phyloP scores from a whole-genome alignment of 257 asterid species.

The Nicotiana paniculata region DNA sequence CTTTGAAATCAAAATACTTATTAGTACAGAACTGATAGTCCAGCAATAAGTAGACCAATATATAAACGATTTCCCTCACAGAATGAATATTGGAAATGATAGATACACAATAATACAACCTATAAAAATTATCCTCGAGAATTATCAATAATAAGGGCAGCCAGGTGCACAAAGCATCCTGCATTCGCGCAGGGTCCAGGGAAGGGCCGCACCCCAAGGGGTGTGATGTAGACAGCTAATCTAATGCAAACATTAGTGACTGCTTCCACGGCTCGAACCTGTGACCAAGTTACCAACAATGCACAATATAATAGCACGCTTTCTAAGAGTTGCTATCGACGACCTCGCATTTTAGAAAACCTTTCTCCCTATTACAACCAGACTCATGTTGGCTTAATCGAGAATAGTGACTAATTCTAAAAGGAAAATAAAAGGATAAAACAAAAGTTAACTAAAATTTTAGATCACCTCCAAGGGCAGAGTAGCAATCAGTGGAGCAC shows the following conservation, averaged over 20 bases:
- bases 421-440: background rate
- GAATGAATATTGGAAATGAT: background rate
- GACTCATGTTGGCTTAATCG: background rate
- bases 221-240: too few species aligned
- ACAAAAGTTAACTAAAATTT: background rate
- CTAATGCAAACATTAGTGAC: too few species aligned
- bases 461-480: slow-evolving; percentile 76
- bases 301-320: background rate
- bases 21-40: background rate
- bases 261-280: too few species aligned
- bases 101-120: background rate
- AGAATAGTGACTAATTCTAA: background rate
- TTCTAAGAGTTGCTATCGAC: background rate
- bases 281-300: background rate
- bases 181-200: too few species aligned
- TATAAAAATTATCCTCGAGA: background rate
- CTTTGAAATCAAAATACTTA: background rate
- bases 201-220: too few species aligned
- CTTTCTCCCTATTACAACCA: background rate
- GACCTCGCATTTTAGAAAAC: background rate
- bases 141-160: background rate
- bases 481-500: slow-evolving; percentile 89
- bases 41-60: background rate
- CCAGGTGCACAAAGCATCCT: too few species aligned
- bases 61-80: background rate